Conservation (phyloP, 805 yeast species). For the Starmerella lactis-condensi region DNA sequence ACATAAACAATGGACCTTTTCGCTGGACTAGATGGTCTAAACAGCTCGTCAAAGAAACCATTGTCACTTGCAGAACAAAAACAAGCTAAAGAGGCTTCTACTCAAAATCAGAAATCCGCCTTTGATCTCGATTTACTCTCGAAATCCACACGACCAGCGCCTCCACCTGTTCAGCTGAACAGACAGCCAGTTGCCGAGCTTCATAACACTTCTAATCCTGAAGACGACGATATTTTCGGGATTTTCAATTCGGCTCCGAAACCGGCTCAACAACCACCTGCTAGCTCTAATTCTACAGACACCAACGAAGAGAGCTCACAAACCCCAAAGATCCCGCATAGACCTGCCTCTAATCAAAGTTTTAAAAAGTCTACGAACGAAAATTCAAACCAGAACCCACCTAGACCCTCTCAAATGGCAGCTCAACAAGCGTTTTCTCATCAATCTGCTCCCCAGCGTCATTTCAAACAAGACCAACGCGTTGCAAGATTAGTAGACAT, state of each 20-base stretch:
- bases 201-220: not conserved
- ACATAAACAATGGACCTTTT: constrained; percentile 17
- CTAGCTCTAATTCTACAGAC: constrained; percentile 4
- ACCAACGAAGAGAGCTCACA: constrained; percentile 5
- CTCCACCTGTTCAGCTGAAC: too few species aligned
- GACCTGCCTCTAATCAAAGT: too few species aligned
- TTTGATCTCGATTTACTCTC: constrained; percentile 20
- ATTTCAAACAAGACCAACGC: too few species aligned
- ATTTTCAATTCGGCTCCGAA: constrained; percentile 13
- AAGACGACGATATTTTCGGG: constrained; percentile 12
- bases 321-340: not conserved
- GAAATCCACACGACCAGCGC: not conserved
- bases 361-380: not conserved
- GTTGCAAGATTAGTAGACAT: constrained; percentile 59
- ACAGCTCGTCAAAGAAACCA: constrained; percentile 13
- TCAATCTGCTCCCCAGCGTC: not conserved
- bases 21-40: constrained; percentile 18
- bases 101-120: constrained; percentile 6
- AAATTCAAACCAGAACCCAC: not conserved
- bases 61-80: constrained; percentile 21
- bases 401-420: constrained; percentile 2
- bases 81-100: constrained; percentile 8
- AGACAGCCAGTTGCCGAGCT: constrained; percentile 1
- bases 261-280: constrained; percentile 10
- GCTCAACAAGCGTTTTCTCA: constrained; percentile 1